phyloP scores from a whole-genome alignment of 192 early-diverging fungal species.

The Dissophora ornata region DNA sequence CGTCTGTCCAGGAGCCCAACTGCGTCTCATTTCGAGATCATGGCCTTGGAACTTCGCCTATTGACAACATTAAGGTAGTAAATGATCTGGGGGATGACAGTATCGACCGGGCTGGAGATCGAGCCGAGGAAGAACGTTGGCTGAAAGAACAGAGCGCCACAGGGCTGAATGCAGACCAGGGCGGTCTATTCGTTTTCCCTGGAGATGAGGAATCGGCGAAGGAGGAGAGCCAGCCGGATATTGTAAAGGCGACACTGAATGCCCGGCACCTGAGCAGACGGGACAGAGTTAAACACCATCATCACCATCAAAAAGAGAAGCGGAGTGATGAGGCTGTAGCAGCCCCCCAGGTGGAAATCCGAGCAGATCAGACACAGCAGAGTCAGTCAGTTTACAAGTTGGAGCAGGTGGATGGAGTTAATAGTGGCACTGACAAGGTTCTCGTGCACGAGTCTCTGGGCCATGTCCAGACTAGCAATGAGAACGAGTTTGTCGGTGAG shows the following conservation, averaged over 20 bases:
- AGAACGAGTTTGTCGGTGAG: neutral
- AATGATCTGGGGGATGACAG: constrained; percentile 13
- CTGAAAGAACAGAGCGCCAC: constrained; percentile 6
- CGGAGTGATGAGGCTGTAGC: neutral
- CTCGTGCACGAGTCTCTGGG: constrained; percentile 9
- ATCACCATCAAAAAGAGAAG: constrained; percentile 28
- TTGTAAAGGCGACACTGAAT: constrained; percentile 8
- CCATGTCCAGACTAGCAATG: constrained; percentile 10
- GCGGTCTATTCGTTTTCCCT: constrained; percentile 5
- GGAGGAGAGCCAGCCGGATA: neutral
- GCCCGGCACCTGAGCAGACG: constrained; percentile 17
- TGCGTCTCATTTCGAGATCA: constrained; percentile 34
- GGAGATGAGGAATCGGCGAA: neutral
- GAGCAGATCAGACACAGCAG: constrained; percentile 2
- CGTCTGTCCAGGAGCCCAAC: constrained; percentile 19
- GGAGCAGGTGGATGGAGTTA: neutral
- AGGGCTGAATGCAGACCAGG: constrained; percentile 1
- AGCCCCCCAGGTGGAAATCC: neutral
- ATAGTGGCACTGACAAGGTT: neutral
- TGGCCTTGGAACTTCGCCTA: constrained; percentile 4
- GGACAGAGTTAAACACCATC: constrained; percentile 31
- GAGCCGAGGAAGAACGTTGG: constrained; percentile 6
- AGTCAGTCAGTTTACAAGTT: constrained; percentile 16
- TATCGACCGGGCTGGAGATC: constrained; percentile 1
- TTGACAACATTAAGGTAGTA: constrained; percentile 16